These are phyloP conservation scores for Melampsora medusae DNA, from an alignment of 1,284 basidiomycete species.

Conservation along the genomic window DNA sequence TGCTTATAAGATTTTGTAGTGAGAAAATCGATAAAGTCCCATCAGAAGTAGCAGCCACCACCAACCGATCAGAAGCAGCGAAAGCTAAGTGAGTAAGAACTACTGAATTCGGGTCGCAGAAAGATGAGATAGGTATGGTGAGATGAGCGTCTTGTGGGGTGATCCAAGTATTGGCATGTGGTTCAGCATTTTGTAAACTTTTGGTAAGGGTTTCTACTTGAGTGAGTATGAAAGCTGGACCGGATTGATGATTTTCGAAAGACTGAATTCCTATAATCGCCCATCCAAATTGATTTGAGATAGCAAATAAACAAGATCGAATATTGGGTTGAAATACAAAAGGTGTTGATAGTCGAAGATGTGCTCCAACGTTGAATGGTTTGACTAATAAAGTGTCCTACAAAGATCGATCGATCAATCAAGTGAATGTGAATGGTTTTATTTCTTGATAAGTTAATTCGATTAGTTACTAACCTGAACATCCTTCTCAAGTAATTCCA, in stretches of 20 bases:
- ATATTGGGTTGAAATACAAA: neutral
- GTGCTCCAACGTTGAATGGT: constrained; percentile 12
- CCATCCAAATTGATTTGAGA: constrained; percentile 41
- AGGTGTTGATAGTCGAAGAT: constrained; percentile 16
- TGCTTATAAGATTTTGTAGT: constrained; percentile 4
- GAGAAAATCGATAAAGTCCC: constrained; percentile 40
- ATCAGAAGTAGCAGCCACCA: constrained; percentile 38
- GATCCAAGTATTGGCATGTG: neutral
- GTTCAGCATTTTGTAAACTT: constrained; percentile 18
- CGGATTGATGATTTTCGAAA: neutral
- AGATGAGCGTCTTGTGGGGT: neutral
- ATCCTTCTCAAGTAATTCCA: constrained; percentile 3
- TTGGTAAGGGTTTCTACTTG: constrained; percentile 6
- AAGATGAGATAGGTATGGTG: constrained; percentile 2
- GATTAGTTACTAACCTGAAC: neutral
- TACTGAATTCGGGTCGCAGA: constrained; percentile 13
- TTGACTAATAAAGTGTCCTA: constrained; percentile 20
- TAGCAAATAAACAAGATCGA: constrained; percentile 19
- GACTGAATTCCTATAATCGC: constrained; percentile 25
- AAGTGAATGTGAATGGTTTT: neutral
- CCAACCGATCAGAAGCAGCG: constrained; percentile 38
- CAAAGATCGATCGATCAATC: neutral
- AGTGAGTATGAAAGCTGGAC: constrained; percentile 20
- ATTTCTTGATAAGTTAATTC: neutral
- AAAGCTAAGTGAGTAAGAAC: constrained; percentile 38